Evolutionary conservation across 257 asterid genomes (phyloP), one percentile per base, ranked within the genome.

Genomic region (Penstemon eatonii): DNA sequence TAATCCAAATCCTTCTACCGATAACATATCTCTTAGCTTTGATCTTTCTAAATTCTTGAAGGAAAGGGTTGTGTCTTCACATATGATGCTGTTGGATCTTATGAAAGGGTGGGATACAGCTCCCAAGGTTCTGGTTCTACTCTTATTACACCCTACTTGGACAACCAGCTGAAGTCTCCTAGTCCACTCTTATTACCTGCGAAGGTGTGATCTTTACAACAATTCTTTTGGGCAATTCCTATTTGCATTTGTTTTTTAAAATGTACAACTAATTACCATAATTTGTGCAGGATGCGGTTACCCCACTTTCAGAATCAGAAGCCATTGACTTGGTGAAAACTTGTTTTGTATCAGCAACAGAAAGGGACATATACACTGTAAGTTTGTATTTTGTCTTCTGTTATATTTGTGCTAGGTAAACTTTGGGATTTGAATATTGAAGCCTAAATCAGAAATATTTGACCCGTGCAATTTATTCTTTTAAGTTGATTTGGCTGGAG

Each of bases 11-110:
- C 5, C 37, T 59, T 47, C 10, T 11, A 4, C 64, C 60, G 1
- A 12, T 71, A 44, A 49, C 12, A 11, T 74, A 50, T 65, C 62
- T 42, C 15, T 72, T 77, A 42, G 25, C 12, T 25, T 25, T 39
- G 43, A 50, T 54, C 41, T 53, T 66, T 33, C 56, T 46, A 56
- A 60, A 65, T 41, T 61, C 66, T 59, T 79, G 19, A 63, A 91
- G 98, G 98, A 19, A 92, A 92, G 87, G 98, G 98, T 45, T 92
- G 96, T 70, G 98, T 92, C 80, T 92, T 83, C 86, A 92, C 98
- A 43, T 92, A 92, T 69, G 98, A 92, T 67, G 98, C 96, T 56
- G 98, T 92, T 77, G 96, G 98, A 64, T 92, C 98, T 49, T 92
- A 89, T 70, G 98, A 92, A 80, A 84, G 98, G 81, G 96, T 90